phyloP scores from a whole-genome alignment of 192 early-diverging fungal species.

The Jimgerdemannia lactiflua region DNA sequence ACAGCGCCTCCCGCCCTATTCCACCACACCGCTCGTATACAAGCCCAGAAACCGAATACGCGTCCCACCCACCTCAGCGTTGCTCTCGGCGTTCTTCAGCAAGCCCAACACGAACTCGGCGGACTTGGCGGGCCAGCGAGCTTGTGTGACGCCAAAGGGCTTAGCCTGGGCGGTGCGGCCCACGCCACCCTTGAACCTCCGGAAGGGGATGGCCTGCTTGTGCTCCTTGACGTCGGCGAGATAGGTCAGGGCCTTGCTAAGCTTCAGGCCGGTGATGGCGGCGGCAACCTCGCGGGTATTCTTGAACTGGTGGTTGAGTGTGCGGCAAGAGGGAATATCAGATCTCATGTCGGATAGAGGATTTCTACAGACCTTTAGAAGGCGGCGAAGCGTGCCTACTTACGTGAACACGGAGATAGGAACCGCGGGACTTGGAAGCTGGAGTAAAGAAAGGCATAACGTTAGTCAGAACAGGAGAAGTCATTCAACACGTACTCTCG shows the following conservation, averaged over 20 bases:
- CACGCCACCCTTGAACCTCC: slow-evolving; percentile 94
- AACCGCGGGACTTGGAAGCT: slow-evolving; percentile 88
- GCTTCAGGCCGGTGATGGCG: slow-evolving; percentile 90
- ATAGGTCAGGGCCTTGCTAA: slow-evolving; percentile 89
- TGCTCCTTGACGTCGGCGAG: slow-evolving; percentile 94
- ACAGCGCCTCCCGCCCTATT: neutral
- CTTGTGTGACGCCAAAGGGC: slow-evolving; percentile 84
- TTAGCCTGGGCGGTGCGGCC: slow-evolving; percentile 98
- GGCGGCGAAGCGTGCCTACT: neutral
- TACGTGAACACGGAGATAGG: slow-evolving; percentile 86
- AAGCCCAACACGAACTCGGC: slow-evolving; percentile 90
- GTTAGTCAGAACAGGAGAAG: neutral
- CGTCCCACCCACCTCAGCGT: slow-evolving; percentile 74
- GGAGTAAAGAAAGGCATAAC: slow-evolving; percentile 7
- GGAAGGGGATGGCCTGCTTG: slow-evolving; percentile 98
- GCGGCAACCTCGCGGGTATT: slow-evolving; percentile 97
- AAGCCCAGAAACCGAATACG: neutral
- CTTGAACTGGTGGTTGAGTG: slow-evolving; percentile 65
- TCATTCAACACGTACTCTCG: no score
- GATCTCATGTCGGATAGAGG: neutral
- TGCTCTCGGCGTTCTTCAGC: slow-evolving; percentile 96
- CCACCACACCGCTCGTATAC: neutral
- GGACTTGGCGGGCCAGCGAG: slow-evolving; percentile 98
- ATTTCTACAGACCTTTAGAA: neutral
- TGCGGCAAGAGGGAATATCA: slow-evolving; percentile 25